Base-by-base conservation (phyloP, 257 asterid genomes). In the Primulina tabacum region DNA sequence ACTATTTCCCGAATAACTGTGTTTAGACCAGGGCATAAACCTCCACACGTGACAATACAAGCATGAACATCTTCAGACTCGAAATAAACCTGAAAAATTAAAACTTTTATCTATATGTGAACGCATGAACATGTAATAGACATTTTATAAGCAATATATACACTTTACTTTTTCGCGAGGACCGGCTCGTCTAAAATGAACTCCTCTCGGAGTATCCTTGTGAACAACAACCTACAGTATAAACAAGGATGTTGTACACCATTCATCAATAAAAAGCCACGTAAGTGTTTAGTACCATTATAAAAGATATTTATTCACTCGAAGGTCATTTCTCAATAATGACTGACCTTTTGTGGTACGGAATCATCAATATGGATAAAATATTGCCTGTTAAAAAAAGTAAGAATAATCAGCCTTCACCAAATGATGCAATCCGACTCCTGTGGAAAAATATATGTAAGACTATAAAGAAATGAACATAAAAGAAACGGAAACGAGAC, bases 181-280 rank as follows among this genome's bases (percentile, higher is more conserved):
- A 70, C 98, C 98, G 18, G 97, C 97, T 37, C 98, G 96, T 60
- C 98, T 85, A 69, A 93, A 93, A 90, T 93, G 98, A 67, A 28
- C 20, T 60, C 98, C 97, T 78, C 96, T 78, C 26, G 89, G 89
- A 62, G 90, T 79, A 74, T 83, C 84, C 84, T 82, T 86, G 81
- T 90, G 99, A 61, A 90, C 96, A 37, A 93, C 95, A 18, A 87
- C 68, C 97, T 92, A 73, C 18, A 57, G 24, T 33, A 70, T 20
- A 70, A 40, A 56, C n/a, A 60, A 60, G 64, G 35, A 16, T 10
- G 57, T 3, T 1, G 8, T 4, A 16, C 21, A 50, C 20, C 57
- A 50, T 50, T 50, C 57, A 50, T 50, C 57, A 50, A 17, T 17
- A 50, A 16, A 50, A 47, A 16, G 56, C 2, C 55, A 34, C 18